Evolutionary conservation across 257 asterid species (phyloP), one percentile per base, ranked within the genome.

Genomic region (Solanum piurae): DNA sequence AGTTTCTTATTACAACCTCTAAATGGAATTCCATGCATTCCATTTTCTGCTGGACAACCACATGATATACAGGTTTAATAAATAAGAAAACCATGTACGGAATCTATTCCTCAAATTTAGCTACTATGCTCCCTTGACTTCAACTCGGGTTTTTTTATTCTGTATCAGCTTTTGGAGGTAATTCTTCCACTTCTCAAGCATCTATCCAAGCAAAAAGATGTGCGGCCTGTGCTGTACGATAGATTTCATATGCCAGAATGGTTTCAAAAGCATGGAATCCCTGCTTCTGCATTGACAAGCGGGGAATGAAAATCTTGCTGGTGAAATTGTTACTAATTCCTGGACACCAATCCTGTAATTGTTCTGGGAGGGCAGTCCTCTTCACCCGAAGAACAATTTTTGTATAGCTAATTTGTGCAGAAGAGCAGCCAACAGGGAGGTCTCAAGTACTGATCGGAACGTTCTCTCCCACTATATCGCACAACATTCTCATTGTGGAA

Each of bases 1-100:
- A 97, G 99, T 91, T 97, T 97, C 94, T 89, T 97, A 88, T 89
- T 95, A 92, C 99, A 97, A 91, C 99, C 99, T 69, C 86, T 92
- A 64, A 97, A 97, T 86, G 99, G 99, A 87, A 95, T 95, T 88
- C 99, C 99, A 5, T 95, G 99, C 91, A 90, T 94, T 79, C 93
- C 94, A 33, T 93, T 93, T 87, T 90, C 93, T 74, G 93, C 93
- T 34, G 90, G 91, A 46, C 98, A 97, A 87, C 98, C 98, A 4
- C 95, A 92, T 21, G 98, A 97, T 83, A 92, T 91, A 34, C 98
- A 95, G 98, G 98, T 97, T 89, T 33, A 71, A 31, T 75, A 18
- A 25, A 76, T 60, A 27, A 44, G 44, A 44, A 71, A 84, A 66
- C 20, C 60, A 64, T 23, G 20, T n/a, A 38, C 0, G 20, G 20